A percentile compares a stretch with the other conserved stretches of the same genome.
Evolutionary conservation across 129 eudicot species (phyloP).

Genomic region (Artemisia argyi): DNA sequence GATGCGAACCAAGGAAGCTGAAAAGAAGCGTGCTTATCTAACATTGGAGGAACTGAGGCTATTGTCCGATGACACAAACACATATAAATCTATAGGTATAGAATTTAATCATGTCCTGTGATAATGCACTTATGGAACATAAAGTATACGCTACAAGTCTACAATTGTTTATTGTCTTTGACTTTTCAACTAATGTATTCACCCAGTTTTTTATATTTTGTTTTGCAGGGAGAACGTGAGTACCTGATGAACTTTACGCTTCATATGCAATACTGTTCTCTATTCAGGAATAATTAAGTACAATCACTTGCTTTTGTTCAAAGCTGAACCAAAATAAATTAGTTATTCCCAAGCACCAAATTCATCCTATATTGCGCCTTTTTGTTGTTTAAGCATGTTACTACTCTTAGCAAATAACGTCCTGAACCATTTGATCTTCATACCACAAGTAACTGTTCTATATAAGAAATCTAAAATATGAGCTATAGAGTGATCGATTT

Average conservation of each 20-base stretch:
- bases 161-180: background rate
- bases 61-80: slow-evolving; percentile 86
- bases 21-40: slow-evolving; percentile 92
- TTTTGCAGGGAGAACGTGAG: slow-evolving; percentile 95
- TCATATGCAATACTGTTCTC: slow-evolving; percentile 16
- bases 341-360: background rate
- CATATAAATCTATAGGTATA: slow-evolving; percentile 87
- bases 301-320: background rate
- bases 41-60: slow-evolving; percentile 87
- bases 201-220: slow-evolving; percentile 4
- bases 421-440: background rate
- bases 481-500: slow-evolving; percentile 8
- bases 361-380: background rate
- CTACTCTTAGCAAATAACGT: background rate
- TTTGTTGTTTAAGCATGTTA: slow-evolving; percentile 3
- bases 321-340: slow-evolving; percentile 8
- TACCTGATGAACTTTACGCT: slow-evolving; percentile 28
- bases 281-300: slow-evolving; percentile 9
- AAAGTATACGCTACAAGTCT: background rate
- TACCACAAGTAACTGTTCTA: background rate
- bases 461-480: background rate
- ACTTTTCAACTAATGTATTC: slow-evolving; percentile 2
- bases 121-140: background rate
- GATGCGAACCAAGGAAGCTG: slow-evolving; percentile 84
- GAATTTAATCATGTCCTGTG: background rate